A percentile compares a stretch with the other conserved stretches of the same genome.
These are phyloP conservation scores for Aureobasidium sp. DNA, from an alignment of 2,329 filamentous ascomycete species.

Conservation along the genomic window DNA sequence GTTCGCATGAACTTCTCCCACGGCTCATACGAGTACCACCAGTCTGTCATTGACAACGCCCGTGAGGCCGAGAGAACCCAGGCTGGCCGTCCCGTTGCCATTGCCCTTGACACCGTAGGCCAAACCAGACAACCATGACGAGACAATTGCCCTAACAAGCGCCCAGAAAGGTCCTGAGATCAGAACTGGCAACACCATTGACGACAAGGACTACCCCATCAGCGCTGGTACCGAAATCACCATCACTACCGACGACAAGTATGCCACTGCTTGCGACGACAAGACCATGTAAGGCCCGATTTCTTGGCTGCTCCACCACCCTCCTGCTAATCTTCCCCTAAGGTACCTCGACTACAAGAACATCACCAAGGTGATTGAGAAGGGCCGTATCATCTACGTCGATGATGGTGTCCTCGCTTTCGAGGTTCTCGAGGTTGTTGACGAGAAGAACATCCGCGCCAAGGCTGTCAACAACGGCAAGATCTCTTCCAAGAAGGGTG, in stretches of 20 bases:
- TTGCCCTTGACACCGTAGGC: slow-evolving; percentile 74
- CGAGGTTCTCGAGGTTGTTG: slow-evolving; percentile 78
- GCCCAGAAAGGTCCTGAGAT: slow-evolving; percentile 73
- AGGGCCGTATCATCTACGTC: slow-evolving; percentile 92
- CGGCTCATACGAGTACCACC: slow-evolving; percentile 90
- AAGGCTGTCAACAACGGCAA: slow-evolving; percentile 93
- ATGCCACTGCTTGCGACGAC: slow-evolving; percentile 74
- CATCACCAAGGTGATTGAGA: slow-evolving; percentile 95
- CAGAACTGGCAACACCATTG: slow-evolving; percentile 68
- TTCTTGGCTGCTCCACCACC: background rate
- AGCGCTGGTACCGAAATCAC: slow-evolving; percentile 77
- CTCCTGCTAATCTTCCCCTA: background rate
- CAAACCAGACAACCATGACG: background rate
- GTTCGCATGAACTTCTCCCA: slow-evolving; percentile 99
- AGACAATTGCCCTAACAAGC: slow-evolving; percentile 18
- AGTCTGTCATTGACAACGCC: slow-evolving; percentile 95
- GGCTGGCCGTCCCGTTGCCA: slow-evolving; percentile 81
- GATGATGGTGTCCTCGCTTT: slow-evolving; percentile 98
- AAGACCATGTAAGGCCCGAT: slow-evolving; percentile 73
- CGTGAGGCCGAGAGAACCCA: slow-evolving; percentile 74
- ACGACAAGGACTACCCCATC: slow-evolving; percentile 72
- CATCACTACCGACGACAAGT: slow-evolving; percentile 94
- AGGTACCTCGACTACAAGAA: slow-evolving; percentile 99
- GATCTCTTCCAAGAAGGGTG: slow-evolving; percentile 98
- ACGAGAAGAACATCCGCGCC: slow-evolving; percentile 83